Evolutionary conservation across 768 basidiomycete species (phyloP).

Genomic region (Auriculariales sp.): DNA sequence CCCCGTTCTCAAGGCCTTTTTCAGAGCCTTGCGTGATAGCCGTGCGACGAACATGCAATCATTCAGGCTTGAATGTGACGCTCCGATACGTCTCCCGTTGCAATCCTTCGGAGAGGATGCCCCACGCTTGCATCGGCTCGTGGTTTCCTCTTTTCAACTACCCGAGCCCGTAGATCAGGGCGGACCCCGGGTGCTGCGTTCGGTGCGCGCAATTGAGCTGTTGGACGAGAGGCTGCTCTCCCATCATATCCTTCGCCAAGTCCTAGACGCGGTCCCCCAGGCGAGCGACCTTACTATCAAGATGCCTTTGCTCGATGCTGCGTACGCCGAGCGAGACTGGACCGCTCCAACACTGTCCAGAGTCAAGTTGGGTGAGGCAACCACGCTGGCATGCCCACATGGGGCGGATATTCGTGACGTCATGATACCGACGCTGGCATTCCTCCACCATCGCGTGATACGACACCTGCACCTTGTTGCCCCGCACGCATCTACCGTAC

Average conservation of each 20-base stretch:
- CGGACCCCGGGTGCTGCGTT: too few species aligned
- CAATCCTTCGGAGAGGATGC: too few species aligned
- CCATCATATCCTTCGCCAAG: background rate
- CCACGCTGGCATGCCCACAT: background rate
- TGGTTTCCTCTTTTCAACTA: too few species aligned
- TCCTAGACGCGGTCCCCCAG: background rate
- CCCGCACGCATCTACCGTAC: background rate
- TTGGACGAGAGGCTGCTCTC: too few species aligned
- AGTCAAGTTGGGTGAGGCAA: background rate
- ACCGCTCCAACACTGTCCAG: background rate
- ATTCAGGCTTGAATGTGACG: background rate
- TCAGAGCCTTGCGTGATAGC: background rate
- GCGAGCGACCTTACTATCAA: background rate
- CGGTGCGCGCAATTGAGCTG: too few species aligned
- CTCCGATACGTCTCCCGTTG: background rate
- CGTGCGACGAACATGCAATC: background rate
- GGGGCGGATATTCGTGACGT: background rate
- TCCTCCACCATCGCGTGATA: background rate
- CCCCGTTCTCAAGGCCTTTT: background rate
- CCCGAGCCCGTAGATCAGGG: too few species aligned
- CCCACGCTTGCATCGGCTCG: too few species aligned
- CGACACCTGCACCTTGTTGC: background rate
- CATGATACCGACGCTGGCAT: background rate
- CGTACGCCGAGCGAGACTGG: background rate
- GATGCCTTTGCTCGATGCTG: background rate